phyloP scores from a whole-genome alignment of 2,329 filamentous ascomycete species.

The Tolypocladium sp. region DNA sequence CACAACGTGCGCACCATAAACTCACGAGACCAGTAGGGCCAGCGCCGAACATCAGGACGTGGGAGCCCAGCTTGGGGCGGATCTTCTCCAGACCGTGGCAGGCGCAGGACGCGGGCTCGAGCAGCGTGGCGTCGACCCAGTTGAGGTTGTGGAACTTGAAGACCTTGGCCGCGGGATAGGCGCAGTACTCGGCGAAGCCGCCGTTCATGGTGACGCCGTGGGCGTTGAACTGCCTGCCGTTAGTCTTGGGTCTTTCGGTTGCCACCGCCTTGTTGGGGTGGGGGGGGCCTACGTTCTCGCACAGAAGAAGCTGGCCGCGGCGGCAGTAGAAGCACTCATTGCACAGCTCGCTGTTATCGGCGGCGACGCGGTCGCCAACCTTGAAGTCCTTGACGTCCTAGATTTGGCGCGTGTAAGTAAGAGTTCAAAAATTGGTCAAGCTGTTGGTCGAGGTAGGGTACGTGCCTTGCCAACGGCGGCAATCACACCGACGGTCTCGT shows the following conservation, averaged over 20 bases:
- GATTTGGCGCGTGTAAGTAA: background rate
- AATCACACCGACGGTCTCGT: slow-evolving; percentile 59
- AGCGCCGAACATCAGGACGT: slow-evolving; percentile 56
- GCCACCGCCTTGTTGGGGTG: too few relatives aligned
- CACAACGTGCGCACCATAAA: slow-evolving; percentile 2
- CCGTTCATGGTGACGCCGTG: slow-evolving; percentile 61
- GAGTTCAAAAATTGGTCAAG: background rate
- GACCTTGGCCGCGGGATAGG: slow-evolving; percentile 43
- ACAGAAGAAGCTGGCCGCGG: slow-evolving; percentile 57
- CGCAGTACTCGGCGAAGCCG: slow-evolving; percentile 63
- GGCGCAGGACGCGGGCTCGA: slow-evolving; percentile 64
- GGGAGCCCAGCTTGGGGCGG: slow-evolving; percentile 53
- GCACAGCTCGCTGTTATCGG: slow-evolving; percentile 58
- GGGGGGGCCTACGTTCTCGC: slow-evolving; percentile 42
- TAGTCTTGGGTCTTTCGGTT: background rate
- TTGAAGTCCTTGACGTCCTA: slow-evolving; percentile 49
- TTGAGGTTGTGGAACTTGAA: slow-evolving; percentile 58
- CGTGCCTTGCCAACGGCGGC: slow-evolving; percentile 41
- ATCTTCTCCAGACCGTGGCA: slow-evolving; percentile 63
- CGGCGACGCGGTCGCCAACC: slow-evolving; percentile 55
- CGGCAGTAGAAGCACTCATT: slow-evolving; percentile 67
- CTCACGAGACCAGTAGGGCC: slow-evolving; percentile 56
- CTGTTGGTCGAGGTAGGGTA: background rate
- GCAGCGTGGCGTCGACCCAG: slow-evolving; percentile 59
- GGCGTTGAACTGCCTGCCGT: slow-evolving; percentile 41